Percentiles rank a stretch among this genome's conserved stretches.
These are phyloP conservation scores for Aspergillus phoenicis DNA, from an alignment of 2,329 filamentous ascomycete genomes.

Conservation along the genomic window DNA sequence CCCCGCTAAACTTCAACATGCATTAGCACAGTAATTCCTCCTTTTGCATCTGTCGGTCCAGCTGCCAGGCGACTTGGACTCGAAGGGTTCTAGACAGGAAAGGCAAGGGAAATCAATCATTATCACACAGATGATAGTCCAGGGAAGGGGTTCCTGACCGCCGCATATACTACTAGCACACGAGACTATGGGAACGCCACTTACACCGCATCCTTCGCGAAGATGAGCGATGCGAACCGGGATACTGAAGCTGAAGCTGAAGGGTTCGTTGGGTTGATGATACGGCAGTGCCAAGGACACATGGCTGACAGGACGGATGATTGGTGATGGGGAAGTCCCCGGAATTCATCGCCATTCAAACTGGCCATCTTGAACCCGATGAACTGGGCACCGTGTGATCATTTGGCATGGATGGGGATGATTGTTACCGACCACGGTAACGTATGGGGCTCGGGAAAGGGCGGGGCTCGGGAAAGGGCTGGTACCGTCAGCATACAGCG, in stretches of 20 bases:
- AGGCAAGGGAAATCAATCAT: neutral
- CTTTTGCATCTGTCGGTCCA: constrained; percentile 1
- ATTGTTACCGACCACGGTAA: constrained; percentile 11
- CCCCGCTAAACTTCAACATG: constrained; percentile 9
- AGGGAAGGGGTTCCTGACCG: constrained; percentile 8
- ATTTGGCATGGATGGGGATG: neutral
- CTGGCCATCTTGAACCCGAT: neutral
- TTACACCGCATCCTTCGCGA: constrained; percentile 18
- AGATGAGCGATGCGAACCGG: neutral
- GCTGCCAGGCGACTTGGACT: neutral
- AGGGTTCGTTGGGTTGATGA: neutral
- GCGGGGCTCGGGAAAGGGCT: neutral
- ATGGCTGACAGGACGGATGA: neutral
- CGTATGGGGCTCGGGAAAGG: neutral
- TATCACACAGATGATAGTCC: neutral
- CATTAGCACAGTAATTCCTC: constrained; percentile 5
- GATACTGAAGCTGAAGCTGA: neutral
- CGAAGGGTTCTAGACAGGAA: neutral
- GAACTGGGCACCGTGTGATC: neutral
- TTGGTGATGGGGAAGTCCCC: neutral
- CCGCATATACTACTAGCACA: constrained; percentile 8
- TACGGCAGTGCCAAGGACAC: neutral
- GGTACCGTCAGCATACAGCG: constrained; percentile 5
- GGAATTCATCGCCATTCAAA: neutral
- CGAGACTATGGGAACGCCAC: constrained; percentile 18